Evolutionary conservation across 345 rosid species (phyloP).

Genomic region (Camelina hispida): DNA sequence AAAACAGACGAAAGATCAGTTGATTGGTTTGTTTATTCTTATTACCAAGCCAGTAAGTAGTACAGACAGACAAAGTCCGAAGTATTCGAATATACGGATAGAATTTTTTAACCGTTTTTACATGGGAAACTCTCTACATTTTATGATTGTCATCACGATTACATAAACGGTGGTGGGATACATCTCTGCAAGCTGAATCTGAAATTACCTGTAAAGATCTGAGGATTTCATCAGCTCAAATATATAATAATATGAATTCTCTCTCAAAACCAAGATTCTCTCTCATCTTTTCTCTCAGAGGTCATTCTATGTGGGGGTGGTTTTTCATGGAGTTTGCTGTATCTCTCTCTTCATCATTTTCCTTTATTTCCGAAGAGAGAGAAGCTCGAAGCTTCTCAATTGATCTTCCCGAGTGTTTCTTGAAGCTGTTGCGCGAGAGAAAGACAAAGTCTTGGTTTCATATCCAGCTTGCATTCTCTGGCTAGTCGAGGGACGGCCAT

Average conservation of each 20-base stretch:
- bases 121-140: conserved; percentile 36
- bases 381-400: conserved; percentile 67
- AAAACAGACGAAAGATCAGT: background rate
- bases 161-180: background rate
- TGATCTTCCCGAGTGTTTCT: conserved; percentile 58
- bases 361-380: conserved; percentile 61
- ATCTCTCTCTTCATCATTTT: conserved; percentile 44
- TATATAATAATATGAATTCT: conserved; percentile 8
- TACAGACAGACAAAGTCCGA: conserved; percentile 4
- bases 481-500: conserved; percentile 57
- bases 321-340: conserved; percentile 26
- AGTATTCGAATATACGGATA: conserved; percentile 14
- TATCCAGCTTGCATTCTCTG: conserved; percentile 59
- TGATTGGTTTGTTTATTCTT: background rate
- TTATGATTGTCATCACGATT: conserved; percentile 25
- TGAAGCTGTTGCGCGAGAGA: conserved; percentile 53
- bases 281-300: conserved; percentile 9
- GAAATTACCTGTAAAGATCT: conserved; percentile 29
- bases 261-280: background rate
- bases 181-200: conserved; percentile 31
- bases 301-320: background rate
- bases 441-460: conserved; percentile 55
- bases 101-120: background rate
- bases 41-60: no score
- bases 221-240: conserved; percentile 14